Evolutionary conservation across 192 early-diverging fungal species (phyloP), one percentile per base, ranked within the genome.

Genomic region (Umbelopsis ramanniana): DNA sequence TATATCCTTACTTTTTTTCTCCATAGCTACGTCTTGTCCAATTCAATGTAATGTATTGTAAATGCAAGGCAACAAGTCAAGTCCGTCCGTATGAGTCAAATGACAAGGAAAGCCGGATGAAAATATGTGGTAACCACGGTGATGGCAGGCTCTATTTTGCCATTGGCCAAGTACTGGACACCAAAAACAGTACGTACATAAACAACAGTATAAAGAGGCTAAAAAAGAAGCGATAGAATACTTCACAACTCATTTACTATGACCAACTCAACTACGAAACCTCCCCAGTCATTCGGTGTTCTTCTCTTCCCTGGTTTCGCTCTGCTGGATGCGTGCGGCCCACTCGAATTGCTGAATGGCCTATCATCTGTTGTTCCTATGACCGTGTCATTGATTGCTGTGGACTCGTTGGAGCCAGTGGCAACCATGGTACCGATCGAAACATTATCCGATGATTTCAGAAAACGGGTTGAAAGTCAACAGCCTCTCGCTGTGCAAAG

Each of bases 231-330:
- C 15, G 29, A 29, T 29, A 14, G 5, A 19, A 22, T 14, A 22
- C 23, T 14, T n/a, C 2, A 38, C 7, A 17, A 15, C 29, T 7
- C 17, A 11, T 63, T 37, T 17, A 38, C 3, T 4, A 54, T 54
- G 22, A 23, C 22, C 26, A 63, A 55, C 26, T 35, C 35, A 29
- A 19, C 57, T 17, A 22, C 33, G n/a, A 14, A 2, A 7, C 15
- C 33, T 19, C 57, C 57, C 57, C 33, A 19, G 17, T 37, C 35
- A 19, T 63, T 80, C 35, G 79, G 79, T 2, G 72, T 72, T 35
- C 67, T 80, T 3, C 45, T 80, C 46, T 80, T 72, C 69, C 72
- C 76, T 45, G 72, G 72, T 14, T 66, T 67, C 21, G 79, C 76
- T 37, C 37, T 80, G 6, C 66, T 80, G 9, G 79, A 80, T 43